Evolutionary conservation across 352 stramenopile species (phyloP), one percentile per base, ranked within the genome.

Genomic region (Phytopythium oedochilum): DNA sequence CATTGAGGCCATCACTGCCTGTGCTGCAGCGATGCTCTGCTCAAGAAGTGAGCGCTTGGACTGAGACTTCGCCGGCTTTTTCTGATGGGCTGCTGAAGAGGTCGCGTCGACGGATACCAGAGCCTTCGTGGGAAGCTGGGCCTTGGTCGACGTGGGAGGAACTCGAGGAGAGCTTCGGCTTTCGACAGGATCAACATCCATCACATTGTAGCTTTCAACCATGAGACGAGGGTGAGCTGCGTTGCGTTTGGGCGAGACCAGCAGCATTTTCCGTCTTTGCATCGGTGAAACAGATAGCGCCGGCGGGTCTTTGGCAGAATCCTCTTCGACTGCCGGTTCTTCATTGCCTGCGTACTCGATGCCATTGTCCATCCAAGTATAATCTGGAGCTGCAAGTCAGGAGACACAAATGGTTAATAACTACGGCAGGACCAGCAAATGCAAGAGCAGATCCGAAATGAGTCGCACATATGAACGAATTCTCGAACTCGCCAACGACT

Each of bases 21-120:
- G 32, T 20, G 53, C 53, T 26, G 43, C 29, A 29, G 58, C 49
- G 18, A 69, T 66, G 8, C 50, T 26, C 44, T 69, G 57, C 0
- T 70, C 62, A 22, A 69, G 43, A 3, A 61, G 23, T 28, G 52
- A 28, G n/a, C 57, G 32, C 20, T 42, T 32, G 31, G 48, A 15
- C 28, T 61, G 56, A 12, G 20, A 29, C 34, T 17, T 53, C n/a
- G 15, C 42, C 40, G 39, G 9, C 47, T 49, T 32, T 23, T 51
- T 69, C 7, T 14, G 54, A 29, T n/a, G n/a, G 28, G 52, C 31
- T 42, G 26, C 32, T 17, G 32, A 23, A 7, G 40, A 2, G 35
- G 14, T 9, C 7, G 2, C n/a, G 22, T 20, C 3, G 26, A 17
- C 25, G 11, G 34, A 34, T 28, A 23, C 20, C 7, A 20, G 7